Evolutionary conservation across 352 stramenopile species (phyloP), one percentile per base, ranked within the genome.

Genomic region (Phytophthora constricta): DNA sequence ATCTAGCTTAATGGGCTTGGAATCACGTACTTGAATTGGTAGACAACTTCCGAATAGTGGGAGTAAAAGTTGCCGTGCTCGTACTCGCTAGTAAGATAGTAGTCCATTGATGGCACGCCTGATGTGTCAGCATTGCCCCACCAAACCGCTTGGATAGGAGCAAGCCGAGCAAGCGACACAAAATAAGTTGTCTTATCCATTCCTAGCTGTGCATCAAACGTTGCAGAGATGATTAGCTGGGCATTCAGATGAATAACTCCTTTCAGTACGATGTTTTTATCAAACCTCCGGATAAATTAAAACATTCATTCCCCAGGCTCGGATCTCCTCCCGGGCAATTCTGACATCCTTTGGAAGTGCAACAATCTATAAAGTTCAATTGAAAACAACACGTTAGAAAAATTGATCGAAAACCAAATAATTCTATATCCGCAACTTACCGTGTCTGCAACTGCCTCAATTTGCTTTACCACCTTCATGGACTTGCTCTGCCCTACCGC

Each of bases 111-210:
- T 22, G 77, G 80, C 0, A 92, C 76, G 9, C 87, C 83, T 0
- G 83, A 84, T 0, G 87, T 95, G 57, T 93, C 87, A 13, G 87
- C 71, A 50, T 91, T 90, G 5, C 82, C 85, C 79, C 82, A 93
- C 85, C 85, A 95, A 52, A 69, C 81, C 2, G 85, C 85, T 72
- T 95, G 87, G 7, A 92, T 55, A 10, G 76, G 75, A 16, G 87
- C 87, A 23, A 95, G 71, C 0, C 84, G 84, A 54, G 79, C 63
- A 22, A 90, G 85, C 27, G 83, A 84, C 20, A 95, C 39, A 46
- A 93, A 92, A 50, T 84, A 95, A 8, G 82, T 89, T n/a, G 79
- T 84, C 37, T 90, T 88, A 65, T 95, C 84, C 71, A 88, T 86
- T 5, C 86, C 86, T 33, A 95, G 74, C 86, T 95, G 54, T 27